Percentiles rank a stretch among this genome's conserved stretches.
phyloP scores from a whole-genome alignment of 345 rosid species.

The Populus nigra region DNA sequence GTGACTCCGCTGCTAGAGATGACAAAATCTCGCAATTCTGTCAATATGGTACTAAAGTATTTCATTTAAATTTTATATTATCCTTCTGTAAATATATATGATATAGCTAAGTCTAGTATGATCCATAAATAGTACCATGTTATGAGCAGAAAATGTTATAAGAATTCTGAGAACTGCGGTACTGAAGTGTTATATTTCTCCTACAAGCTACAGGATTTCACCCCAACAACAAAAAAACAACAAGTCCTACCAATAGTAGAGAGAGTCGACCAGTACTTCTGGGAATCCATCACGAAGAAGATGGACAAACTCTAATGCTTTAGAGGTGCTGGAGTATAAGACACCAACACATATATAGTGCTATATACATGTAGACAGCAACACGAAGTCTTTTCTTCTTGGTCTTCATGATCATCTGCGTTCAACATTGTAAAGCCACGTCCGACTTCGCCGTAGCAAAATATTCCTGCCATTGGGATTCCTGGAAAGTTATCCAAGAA shows the following conservation, averaged over 20 bases:
- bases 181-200: neutral
- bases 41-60: too few species aligned
- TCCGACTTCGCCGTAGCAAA: conserved; percentile 65
- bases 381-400: conserved; percentile 20
- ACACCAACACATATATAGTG: conserved; percentile 56
- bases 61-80: too few species aligned
- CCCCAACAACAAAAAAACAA: too few species aligned
- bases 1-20: too few species aligned
- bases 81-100: too few species aligned
- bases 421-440: conserved; percentile 30
- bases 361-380: conserved; percentile 57
- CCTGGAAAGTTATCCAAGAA: conserved; percentile 62
- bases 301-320: conserved; percentile 4
- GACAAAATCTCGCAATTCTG: too few species aligned
- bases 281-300: too few species aligned
- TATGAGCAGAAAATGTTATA: neutral
- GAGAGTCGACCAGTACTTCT: too few species aligned
- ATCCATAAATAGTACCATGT: too few species aligned
- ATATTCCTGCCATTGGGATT: conserved; percentile 57
- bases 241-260: neutral
- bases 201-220: too few species aligned
- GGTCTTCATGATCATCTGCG: conserved; percentile 2
- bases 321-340: conserved; percentile 28
- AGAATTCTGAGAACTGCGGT: neutral
- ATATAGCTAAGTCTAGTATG: too few species aligned